Base-by-base conservation (phyloP, 2,329 filamentous ascomycete species). In the Periconia macrospinosa region DNA sequence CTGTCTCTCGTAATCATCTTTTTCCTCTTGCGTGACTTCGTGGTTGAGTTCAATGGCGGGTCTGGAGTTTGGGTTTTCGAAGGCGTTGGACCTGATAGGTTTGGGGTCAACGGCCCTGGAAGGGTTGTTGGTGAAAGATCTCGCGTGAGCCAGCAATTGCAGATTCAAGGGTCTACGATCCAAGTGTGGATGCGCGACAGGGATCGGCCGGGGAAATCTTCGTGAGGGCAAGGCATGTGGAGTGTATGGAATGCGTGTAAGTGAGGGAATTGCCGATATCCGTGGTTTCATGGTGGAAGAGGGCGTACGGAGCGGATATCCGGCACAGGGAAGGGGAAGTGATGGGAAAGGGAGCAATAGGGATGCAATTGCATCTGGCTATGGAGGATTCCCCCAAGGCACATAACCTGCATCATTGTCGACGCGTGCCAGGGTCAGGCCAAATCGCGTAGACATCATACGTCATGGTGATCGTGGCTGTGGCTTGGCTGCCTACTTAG, bases 11-110 rank as follows among this genome's bases (percentile, higher is more conserved):
- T 76, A 81, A 58, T 81, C 75, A 20, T 74, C 69, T 57, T 77
- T 72, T 62, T 81, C 79, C 53, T 78, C 77, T 45, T 73, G 58
- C 1, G 74, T 75, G 30, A 81, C 69, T 49, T 78, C 69, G 40
- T 80, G 73, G 52, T 76, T 74, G 35, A 79, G 62, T 13, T 78
- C 65, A 1, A 63, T 57, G 0, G 76, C 76, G 0, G 75, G 74
- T 41, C 67, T 60, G 13, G 69, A 64, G 50, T 74, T 72, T 27
- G 71, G 69, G 43, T 66, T 69, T 20, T 68, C 61, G 51, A 68
- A 70, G 10, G 54, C 53, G 13, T 66, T 52, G 14, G 33, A 40
- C 11, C 33, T 37, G 33, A 37, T 13, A 37, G 33, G 33, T 15
- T 60, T 66, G 2, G 57, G 59, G 6, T 52, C 57, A 35, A 62